phyloP scores from a whole-genome alignment of 306 rosid species.

The Prunus mira region DNA sequence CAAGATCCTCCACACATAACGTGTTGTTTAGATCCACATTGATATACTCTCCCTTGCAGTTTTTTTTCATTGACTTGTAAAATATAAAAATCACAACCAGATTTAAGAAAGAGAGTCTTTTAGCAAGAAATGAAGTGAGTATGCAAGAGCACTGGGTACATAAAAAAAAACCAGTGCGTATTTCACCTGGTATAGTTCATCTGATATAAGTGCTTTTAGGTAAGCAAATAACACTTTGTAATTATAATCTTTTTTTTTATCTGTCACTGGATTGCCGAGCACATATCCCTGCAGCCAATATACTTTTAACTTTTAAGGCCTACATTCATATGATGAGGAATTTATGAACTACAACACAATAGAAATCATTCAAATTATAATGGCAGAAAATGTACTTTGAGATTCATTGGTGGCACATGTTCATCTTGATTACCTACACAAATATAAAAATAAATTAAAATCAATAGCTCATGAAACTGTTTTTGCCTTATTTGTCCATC shows the following conservation, averaged over 20 bases:
- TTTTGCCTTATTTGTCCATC: neutral
- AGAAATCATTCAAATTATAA: neutral
- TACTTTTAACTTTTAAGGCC: neutral
- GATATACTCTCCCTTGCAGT: neutral
- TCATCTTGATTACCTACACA: too few relatives aligned
- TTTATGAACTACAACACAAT: neutral
- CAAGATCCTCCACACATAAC: neutral
- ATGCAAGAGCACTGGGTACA: too few relatives aligned
- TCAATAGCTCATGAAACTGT: neutral
- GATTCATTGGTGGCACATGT: too few relatives aligned
- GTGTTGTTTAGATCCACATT: conserved; percentile 2
- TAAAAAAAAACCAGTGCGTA: too few relatives aligned
- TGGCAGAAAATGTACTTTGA: too few relatives aligned
- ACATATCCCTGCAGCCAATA: conserved; percentile 15
- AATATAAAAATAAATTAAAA: too few relatives aligned
- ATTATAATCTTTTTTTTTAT: neutral
- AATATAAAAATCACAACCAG: too few relatives aligned
- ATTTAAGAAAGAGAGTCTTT: too few relatives aligned
- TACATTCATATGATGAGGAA: neutral
- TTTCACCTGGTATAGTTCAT: conserved; percentile 10
- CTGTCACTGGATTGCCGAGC: conserved; percentile 19
- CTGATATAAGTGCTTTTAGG: neutral
- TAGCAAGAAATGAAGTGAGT: neutral
- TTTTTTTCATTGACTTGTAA: too few relatives aligned
- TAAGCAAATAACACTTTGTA: conserved; percentile 15